These are phyloP conservation scores for Ogataea trehaloabstinens DNA, from an alignment of 805 yeast genomes.

Conservation along the genomic window DNA sequence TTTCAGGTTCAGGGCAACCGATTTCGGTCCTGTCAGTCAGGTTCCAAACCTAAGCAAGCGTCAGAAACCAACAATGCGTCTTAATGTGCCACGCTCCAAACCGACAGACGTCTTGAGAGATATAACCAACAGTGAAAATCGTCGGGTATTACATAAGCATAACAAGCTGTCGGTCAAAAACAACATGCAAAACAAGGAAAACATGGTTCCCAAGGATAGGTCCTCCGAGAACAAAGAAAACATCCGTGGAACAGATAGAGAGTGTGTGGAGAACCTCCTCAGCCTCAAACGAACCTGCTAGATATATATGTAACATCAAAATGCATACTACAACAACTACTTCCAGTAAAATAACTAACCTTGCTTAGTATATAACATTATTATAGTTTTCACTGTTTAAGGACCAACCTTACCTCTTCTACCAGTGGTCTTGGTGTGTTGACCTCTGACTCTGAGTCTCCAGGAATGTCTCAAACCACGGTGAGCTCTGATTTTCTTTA, in stretches of 20 bases:
- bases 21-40: slow-evolving; percentile 30
- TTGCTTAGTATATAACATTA: slow-evolving; percentile 2
- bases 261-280: slow-evolving; percentile 40
- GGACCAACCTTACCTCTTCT: slow-evolving; percentile 72
- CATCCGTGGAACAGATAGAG: slow-evolving; percentile 20
- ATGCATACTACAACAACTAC: too few relatives aligned
- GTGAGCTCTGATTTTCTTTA: slow-evolving; percentile 99
- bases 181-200: too few relatives aligned
- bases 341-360: too few relatives aligned
- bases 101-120: slow-evolving; percentile 21
- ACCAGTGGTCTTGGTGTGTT: slow-evolving; percentile 99
- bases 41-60: slow-evolving; percentile 22
- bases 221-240: too few relatives aligned
- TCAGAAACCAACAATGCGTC: slow-evolving; percentile 32
- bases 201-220: too few relatives aligned
- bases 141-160: too few relatives aligned
- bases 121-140: slow-evolving; percentile 18
- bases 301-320: too few relatives aligned
- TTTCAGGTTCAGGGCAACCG: slow-evolving; percentile 36
- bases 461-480: slow-evolving; percentile 99
- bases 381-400: slow-evolving; percentile 13
- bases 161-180: too few relatives aligned
- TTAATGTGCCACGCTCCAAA: slow-evolving; percentile 13
- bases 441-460: slow-evolving; percentile 99
- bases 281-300: slow-evolving; percentile 28